phyloP scores from a whole-genome alignment of 176 grass and related monocot genomes.

The Poa annua region DNA sequence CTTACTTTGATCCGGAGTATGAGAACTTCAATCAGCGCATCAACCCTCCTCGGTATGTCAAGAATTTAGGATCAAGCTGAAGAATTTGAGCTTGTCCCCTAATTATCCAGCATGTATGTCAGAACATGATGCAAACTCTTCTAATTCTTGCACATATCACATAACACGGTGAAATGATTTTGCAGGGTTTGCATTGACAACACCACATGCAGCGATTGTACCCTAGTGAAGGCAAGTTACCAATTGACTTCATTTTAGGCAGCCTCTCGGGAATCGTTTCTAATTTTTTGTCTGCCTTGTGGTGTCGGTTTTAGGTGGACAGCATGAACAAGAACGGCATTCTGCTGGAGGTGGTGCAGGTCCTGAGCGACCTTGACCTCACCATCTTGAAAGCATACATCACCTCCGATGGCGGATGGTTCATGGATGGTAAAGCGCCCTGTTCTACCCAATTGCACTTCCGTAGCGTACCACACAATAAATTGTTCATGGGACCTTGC shows the following conservation, averaged over 20 bases:
- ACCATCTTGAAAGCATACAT: constrained; percentile 95
- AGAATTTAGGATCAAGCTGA: constrained; percentile 11
- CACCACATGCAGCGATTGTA: constrained; percentile 69
- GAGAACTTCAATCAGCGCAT: constrained; percentile 91
- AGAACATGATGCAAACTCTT: not conserved
- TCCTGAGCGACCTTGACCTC: constrained; percentile 87
- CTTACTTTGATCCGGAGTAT: constrained; percentile 97
- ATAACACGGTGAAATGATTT: not conserved
- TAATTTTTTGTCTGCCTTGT: not conserved
- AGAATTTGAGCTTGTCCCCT: not conserved
- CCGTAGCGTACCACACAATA: not conserved
- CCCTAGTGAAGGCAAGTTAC: constrained; percentile 78
- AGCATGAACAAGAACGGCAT: constrained; percentile 96
- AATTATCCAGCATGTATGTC: not conserved
- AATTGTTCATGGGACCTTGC: not conserved
- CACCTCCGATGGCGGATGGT: constrained; percentile 96
- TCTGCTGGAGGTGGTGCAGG: constrained; percentile 94
- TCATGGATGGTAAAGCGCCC: constrained; percentile 86
- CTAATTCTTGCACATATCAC: not conserved
- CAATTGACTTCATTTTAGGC: not conserved
- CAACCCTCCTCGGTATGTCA: constrained; percentile 82
- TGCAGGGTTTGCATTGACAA: constrained; percentile 95
- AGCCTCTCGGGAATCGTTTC: not conserved
- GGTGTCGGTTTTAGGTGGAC: constrained; percentile 64
- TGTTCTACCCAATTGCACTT: not conserved